phyloP scores from a whole-genome alignment of 176 grass and related monocot species.

The Tuctoria greenei region DNA sequence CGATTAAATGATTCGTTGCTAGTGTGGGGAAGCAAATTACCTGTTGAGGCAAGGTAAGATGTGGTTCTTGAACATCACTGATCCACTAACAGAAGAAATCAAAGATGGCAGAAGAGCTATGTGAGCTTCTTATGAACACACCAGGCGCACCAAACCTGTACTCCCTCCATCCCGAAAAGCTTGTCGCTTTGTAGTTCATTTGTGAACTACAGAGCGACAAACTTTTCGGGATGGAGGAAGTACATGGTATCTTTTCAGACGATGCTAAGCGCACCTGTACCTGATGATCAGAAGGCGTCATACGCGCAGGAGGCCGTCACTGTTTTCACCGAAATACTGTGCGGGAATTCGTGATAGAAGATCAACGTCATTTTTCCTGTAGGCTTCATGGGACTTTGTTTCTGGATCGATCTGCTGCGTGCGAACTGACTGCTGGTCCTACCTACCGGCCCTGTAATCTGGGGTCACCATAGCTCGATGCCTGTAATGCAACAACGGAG shows the following conservation, averaged over 20 bases:
- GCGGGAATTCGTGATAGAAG: conserved; percentile 35
- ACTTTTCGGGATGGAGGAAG: too few relatives aligned
- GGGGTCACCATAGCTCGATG: not conserved
- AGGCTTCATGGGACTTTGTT: conserved; percentile 12
- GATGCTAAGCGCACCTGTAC: conserved; percentile 61
- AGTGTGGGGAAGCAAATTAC: conserved; percentile 85
- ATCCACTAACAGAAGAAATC: not conserved
- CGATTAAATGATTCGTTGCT: conserved; percentile 77
- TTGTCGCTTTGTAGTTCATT: too few relatives aligned
- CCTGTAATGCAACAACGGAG: not conserved
- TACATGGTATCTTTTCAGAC: conserved; percentile 76
- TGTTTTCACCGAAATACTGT: conserved; percentile 69
- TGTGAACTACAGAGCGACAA: too few relatives aligned
- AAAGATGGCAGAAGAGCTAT: conserved; percentile 85
- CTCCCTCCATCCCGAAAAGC: too few relatives aligned
- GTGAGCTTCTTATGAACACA: conserved; percentile 46
- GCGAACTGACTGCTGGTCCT: not conserved
- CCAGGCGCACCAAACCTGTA: conserved; percentile 38
- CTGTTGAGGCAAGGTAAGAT: conserved; percentile 77
- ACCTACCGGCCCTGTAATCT: not conserved
- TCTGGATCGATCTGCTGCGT: not conserved
- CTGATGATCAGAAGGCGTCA: conserved; percentile 42
- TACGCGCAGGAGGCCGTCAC: conserved; percentile 68
- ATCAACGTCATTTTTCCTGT: not conserved
- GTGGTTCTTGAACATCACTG: not conserved